These are phyloP conservation scores for Picea abies DNA, from an alignment of 83 land plant species.

Conservation along the genomic window DNA sequence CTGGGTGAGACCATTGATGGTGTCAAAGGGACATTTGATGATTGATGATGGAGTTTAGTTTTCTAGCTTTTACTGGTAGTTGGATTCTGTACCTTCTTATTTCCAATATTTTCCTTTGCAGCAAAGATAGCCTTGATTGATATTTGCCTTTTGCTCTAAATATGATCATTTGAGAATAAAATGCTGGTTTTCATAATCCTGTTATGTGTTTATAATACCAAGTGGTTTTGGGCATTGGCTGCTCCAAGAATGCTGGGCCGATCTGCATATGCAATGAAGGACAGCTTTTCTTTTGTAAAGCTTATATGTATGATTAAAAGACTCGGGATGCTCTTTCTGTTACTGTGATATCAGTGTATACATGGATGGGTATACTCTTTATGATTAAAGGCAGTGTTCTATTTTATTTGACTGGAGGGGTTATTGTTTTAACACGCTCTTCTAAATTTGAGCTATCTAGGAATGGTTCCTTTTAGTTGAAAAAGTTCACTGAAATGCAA, in stretches of 20 bases:
- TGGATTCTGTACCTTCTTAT: neutral
- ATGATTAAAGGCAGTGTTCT: neutral
- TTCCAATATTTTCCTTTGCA: neutral
- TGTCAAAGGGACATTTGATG: neutral
- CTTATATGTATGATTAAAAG: neutral
- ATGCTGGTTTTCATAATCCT: neutral
- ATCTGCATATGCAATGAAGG: neutral
- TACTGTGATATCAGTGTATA: neutral
- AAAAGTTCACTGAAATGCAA: too few relatives aligned
- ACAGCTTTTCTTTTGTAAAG: neutral
- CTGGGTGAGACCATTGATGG: constrained; percentile 8
- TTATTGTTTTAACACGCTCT: neutral
- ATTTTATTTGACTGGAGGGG: neutral
- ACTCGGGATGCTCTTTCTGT: too few relatives aligned
- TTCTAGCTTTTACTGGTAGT: neutral
- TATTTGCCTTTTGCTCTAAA: neutral
- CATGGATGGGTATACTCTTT: neutral
- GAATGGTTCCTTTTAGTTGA: neutral
- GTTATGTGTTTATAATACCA: neutral
- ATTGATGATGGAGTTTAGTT: neutral
- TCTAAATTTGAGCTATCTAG: neutral
- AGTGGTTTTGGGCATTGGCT: neutral
- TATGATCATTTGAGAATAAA: neutral
- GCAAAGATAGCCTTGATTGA: neutral
- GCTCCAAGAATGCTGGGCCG: neutral